Percentiles rank a stretch among this genome's conserved stretches.
phyloP scores from a whole-genome alignment of 139 green algal species.

The Chlorella ohadii region DNA sequence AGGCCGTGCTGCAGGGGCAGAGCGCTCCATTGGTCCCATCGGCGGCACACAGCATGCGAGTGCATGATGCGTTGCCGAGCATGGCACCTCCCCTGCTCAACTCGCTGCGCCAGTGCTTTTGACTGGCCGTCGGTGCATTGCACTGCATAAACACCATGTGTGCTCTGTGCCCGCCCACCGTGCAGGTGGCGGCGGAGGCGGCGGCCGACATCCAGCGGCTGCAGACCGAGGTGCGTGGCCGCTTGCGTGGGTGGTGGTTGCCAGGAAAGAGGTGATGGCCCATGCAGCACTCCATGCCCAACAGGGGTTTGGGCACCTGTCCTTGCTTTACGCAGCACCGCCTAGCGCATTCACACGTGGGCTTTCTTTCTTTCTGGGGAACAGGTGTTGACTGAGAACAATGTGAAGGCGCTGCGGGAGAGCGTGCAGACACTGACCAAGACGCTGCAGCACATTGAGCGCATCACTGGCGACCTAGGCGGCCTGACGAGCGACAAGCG shows the following conservation, averaged over 20 bases:
- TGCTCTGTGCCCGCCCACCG: background rate
- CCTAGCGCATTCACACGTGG: too few species aligned
- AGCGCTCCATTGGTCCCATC: too few species aligned
- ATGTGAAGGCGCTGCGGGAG: conserved; percentile 84
- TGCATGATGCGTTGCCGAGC: background rate
- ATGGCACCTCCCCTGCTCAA: background rate
- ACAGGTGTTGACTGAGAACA: conserved; percentile 89
- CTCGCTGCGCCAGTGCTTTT: background rate
- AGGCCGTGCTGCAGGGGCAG: too few species aligned
- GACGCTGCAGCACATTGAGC: conserved; percentile 84
- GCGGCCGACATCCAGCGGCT: conserved; percentile 88
- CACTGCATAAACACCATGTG: background rate
- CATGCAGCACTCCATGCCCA: too few species aligned
- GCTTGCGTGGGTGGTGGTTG: too few species aligned
- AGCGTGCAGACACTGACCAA: conserved; percentile 80
- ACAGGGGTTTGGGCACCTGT: too few species aligned
- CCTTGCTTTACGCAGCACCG: too few species aligned
- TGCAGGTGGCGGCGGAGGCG: conserved; percentile 73
- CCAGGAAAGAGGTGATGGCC: too few species aligned
- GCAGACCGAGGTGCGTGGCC: conserved; percentile 66
- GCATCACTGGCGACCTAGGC: conserved; percentile 72
- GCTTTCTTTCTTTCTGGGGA: too few species aligned
- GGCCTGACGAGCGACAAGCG: conserved; percentile 76
- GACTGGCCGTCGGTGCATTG: too few species aligned
- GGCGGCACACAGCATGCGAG: background rate